Evolutionary conservation across 768 basidiomycete species (phyloP).

Genomic region (Melanogaster broomeanus): DNA sequence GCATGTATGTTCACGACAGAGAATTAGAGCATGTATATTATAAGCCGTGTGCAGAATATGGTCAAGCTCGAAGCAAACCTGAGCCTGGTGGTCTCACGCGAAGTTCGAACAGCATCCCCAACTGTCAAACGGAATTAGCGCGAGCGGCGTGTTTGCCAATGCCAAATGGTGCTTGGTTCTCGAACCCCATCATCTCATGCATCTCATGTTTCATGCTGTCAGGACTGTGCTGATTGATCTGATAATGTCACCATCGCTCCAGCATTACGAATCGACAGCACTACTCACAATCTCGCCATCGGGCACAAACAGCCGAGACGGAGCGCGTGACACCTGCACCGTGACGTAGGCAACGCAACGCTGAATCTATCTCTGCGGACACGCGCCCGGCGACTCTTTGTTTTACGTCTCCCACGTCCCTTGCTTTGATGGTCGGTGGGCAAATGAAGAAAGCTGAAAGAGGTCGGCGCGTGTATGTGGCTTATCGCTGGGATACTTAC

Average conservation of each 20-base stretch:
- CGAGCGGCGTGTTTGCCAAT: too few relatives aligned
- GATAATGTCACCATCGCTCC: too few relatives aligned
- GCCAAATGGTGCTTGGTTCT: too few relatives aligned
- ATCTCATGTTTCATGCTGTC: neutral
- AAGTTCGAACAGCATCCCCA: neutral
- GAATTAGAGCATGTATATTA: neutral
- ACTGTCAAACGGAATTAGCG: neutral
- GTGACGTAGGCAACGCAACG: neutral
- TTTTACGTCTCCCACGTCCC: constrained; percentile 19
- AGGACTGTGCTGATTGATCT: too few relatives aligned
- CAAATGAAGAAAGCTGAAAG: constrained; percentile 21
- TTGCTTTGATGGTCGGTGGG: constrained; percentile 6
- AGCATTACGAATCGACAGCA: too few relatives aligned
- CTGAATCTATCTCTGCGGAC: neutral
- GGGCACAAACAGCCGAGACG: too few relatives aligned
- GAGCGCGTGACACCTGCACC: too few relatives aligned
- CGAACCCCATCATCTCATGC: too few relatives aligned
- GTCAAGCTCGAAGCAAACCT: neutral
- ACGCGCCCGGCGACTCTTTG: constrained; percentile 24
- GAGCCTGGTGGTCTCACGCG: neutral
- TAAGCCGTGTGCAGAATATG: neutral
- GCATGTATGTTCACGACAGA: neutral
- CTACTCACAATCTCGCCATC: too few relatives aligned
- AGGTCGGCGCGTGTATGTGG: constrained; percentile 1
- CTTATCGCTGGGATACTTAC: constrained; percentile 4